Evolutionary conservation across 164 flowering plant genomes (phyloP).

Genomic region (Houttuynia cordata): DNA sequence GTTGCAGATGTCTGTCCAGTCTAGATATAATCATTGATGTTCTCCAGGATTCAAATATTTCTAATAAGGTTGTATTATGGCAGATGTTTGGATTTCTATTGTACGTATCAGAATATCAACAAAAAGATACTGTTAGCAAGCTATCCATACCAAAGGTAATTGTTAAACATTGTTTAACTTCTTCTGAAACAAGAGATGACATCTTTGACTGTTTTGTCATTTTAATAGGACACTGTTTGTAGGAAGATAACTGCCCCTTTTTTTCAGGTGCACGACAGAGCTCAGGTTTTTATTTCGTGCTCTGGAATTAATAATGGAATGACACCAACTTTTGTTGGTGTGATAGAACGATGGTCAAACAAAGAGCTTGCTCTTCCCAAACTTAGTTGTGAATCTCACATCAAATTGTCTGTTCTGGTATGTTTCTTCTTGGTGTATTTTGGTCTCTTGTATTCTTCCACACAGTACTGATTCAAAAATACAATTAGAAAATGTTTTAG

Average conservation of each 20-base stretch:
- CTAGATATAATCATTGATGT: neutral
- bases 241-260: neutral
- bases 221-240: too few species aligned
- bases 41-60: neutral
- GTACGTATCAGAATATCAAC: conserved; percentile 45
- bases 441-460: neutral
- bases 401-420: conserved; percentile 65
- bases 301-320: conserved; percentile 21
- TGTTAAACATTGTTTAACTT: neutral
- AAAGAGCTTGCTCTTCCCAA: conserved; percentile 39
- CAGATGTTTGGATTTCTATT: conserved; percentile 82
- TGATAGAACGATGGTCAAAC: conserved; percentile 70
- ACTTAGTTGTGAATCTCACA: conserved; percentile 38
- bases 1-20: neutral
- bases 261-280: conserved; percentile 91
- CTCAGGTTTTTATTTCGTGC: conserved; percentile 78
- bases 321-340: conserved; percentile 44
- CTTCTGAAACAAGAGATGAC: neutral
- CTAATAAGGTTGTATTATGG: neutral
- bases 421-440: neutral
- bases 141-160: conserved; percentile 66
- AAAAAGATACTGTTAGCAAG: conserved; percentile 33
- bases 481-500: neutral
- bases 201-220: too few species aligned
- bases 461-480: too few species aligned